Conservation (phyloP, 164 flowering plant species). For the Pachysandra terminalis region DNA sequence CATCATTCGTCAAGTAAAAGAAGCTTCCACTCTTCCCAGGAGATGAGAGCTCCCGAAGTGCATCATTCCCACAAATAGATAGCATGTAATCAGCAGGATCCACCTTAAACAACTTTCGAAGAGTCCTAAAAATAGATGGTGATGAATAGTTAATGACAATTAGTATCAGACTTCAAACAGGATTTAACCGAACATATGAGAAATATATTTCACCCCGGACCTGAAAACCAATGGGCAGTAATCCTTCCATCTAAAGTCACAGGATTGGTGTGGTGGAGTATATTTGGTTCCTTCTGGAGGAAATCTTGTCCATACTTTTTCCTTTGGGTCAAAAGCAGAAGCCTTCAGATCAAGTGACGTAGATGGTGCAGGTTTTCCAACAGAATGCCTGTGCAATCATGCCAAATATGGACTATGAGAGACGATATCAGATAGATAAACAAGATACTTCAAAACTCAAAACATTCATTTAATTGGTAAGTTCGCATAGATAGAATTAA, state of each 20-base stretch:
- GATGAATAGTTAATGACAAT: neutral
- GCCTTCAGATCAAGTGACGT: slow-evolving; percentile 55
- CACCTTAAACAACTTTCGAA: slow-evolving; percentile 75
- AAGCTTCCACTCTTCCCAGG: slow-evolving; percentile 95
- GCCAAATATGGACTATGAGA: neutral
- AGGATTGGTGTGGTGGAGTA: slow-evolving; percentile 79
- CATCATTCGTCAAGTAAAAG: slow-evolving; percentile 79
- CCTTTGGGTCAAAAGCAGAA: slow-evolving; percentile 80
- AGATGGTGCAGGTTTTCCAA: slow-evolving; percentile 54
- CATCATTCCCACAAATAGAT: slow-evolving; percentile 83
- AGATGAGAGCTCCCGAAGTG: slow-evolving; percentile 80
- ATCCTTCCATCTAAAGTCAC: slow-evolving; percentile 85
- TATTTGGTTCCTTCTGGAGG: slow-evolving; percentile 77
- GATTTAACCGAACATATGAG: neutral
- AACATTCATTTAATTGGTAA: neutral
- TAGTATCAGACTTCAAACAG: neutral
- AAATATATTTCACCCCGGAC: slow-evolving; percentile 21
- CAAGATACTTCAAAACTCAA: neutral
- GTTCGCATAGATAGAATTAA: too few species aligned
- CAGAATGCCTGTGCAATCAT: slow-evolving; percentile 50
- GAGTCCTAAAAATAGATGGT: slow-evolving; percentile 37
- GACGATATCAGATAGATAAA: neutral
- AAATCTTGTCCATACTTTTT: slow-evolving; percentile 79
- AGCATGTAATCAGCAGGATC: slow-evolving; percentile 87
- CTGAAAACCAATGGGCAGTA: slow-evolving; percentile 89